Conservation (phyloP, 257 asterid genomes). For the Nicotiana otophora region DNA sequence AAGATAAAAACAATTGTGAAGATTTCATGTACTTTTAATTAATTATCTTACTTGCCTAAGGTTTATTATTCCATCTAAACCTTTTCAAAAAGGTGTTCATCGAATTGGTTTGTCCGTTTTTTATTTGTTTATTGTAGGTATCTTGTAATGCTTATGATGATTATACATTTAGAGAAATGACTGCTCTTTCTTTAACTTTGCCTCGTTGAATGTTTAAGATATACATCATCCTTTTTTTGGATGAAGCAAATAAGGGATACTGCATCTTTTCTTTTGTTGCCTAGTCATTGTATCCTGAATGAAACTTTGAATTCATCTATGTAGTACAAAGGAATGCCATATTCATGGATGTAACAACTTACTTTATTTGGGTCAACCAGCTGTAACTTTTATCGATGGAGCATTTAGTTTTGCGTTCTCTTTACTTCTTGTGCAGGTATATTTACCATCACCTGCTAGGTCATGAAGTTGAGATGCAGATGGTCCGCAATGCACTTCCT, state of each 20-base stretch:
- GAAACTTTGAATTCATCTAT: background rate
- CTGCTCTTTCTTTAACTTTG: background rate
- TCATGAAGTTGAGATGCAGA: constrained; percentile 99
- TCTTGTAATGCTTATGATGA: background rate
- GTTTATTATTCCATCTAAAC: background rate
- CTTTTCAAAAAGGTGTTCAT: no score
- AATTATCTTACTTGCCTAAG: background rate
- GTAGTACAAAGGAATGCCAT: background rate
- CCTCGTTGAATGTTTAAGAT: background rate
- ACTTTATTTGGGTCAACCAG: constrained; percentile 2
- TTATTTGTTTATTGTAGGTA: background rate
- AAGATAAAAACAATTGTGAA: background rate
- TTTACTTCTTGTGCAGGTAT: constrained; percentile 46
- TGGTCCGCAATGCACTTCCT: constrained; percentile 94
- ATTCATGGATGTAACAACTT: background rate
- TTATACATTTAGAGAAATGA: background rate
- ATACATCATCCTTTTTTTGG: no score
- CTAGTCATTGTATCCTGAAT: background rate
- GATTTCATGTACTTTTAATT: background rate
- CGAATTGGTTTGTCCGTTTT: background rate
- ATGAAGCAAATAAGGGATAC: no score
- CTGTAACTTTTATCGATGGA: background rate
- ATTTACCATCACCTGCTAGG: constrained; percentile 96
- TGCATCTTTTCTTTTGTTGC: background rate
- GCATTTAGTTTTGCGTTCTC: background rate